Percentiles rank a stretch among this genome's conserved stretches.
phyloP scores from a whole-genome alignment of 2,329 filamentous ascomycete genomes.

The Byssochlamys sp. region DNA sequence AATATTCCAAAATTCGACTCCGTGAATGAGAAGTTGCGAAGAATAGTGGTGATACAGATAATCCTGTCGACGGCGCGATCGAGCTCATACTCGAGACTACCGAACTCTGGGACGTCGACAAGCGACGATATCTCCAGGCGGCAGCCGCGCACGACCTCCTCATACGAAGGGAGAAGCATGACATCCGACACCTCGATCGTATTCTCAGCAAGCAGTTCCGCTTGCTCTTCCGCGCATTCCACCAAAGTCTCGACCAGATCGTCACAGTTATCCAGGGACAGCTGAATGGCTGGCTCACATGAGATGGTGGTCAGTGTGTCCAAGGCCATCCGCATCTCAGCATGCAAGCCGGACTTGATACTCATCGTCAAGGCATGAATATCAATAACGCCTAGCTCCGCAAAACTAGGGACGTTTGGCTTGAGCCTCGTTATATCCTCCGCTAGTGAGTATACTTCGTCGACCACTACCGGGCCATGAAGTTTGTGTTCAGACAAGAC shows the following conservation, averaged over 20 bases:
- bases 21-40: constrained; percentile 84
- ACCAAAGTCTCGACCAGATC: constrained; percentile 80
- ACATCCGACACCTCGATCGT: constrained; percentile 78
- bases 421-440: constrained; percentile 58
- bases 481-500: constrained; percentile 42
- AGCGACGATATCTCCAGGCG: constrained; percentile 62
- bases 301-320: constrained; percentile 71
- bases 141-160: constrained; percentile 74
- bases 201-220: constrained; percentile 74
- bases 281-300: constrained; percentile 51
- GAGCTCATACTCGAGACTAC: constrained; percentile 67
- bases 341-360: constrained; percentile 78
- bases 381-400: constrained; percentile 79
- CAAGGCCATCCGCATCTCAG: constrained; percentile 79
- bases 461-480: constrained; percentile 64
- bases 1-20: constrained; percentile 67
- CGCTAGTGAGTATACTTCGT: constrained; percentile 55
- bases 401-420: constrained; percentile 63
- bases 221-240: constrained; percentile 82
- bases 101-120: constrained; percentile 63
- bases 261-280: constrained; percentile 67
- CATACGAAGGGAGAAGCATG: constrained; percentile 72
- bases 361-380: constrained; percentile 82
- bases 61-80: constrained; percentile 78
- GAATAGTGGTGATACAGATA: constrained; percentile 80